phyloP scores from a whole-genome alignment of 148 eudicot genomes.

The Bassia scoparia region DNA sequence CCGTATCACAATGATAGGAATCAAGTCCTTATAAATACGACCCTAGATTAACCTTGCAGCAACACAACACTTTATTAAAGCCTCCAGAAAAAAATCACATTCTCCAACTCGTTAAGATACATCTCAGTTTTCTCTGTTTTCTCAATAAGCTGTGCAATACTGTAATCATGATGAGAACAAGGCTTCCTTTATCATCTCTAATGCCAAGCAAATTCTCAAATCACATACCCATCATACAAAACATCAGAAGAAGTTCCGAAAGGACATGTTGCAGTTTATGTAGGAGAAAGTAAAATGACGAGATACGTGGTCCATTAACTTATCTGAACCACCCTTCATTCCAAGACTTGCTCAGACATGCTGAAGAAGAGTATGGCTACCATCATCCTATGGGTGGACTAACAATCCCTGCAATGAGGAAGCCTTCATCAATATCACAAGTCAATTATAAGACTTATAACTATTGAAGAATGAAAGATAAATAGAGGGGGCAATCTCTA shows the following conservation, averaged over 20 bases:
- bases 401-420: conserved; percentile 56
- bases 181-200: conserved; percentile 23
- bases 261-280: conserved; percentile 50
- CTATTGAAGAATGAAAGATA: too few species aligned
- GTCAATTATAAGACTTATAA: too few species aligned
- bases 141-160: background rate
- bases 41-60: background rate
- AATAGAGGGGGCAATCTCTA: too few species aligned
- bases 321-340: conserved; percentile 46
- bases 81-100: background rate
- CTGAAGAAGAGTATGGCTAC: conserved; percentile 54
- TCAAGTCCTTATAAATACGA: conserved; percentile 22
- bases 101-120: background rate
- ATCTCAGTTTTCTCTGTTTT: background rate
- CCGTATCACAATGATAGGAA: background rate
- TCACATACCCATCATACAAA: conserved; percentile 10
- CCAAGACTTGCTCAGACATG: conserved; percentile 34
- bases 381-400: conserved; percentile 50
- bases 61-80: conserved; percentile 11
- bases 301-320: conserved; percentile 42
- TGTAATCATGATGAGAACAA: conserved; percentile 27
- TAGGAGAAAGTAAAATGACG: conserved; percentile 40
- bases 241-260: conserved; percentile 30
- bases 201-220: conserved; percentile 26
- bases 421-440: conserved; percentile 28